phyloP scores from a whole-genome alignment of 2,329 filamentous ascomycete genomes.

The Torrubiella hemipterigena region DNA sequence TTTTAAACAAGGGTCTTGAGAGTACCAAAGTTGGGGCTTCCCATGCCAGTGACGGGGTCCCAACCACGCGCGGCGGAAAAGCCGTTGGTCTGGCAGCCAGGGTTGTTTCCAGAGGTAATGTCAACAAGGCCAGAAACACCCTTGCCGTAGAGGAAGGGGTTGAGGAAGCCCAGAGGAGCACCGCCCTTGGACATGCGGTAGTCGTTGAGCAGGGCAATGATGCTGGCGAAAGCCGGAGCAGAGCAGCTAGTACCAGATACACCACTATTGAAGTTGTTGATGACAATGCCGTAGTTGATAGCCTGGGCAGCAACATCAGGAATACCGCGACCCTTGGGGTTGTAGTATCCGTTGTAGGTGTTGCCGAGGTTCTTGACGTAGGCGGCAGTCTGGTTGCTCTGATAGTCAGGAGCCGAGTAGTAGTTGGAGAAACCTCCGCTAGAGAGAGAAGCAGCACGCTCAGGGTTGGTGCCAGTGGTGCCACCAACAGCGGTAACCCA shows the following conservation, averaged over 20 bases:
- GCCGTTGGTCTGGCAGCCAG: constrained; percentile 18
- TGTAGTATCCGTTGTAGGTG: constrained; percentile 16
- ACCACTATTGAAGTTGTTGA: constrained; percentile 1
- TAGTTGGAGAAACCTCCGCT: constrained; percentile 21
- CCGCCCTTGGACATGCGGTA: constrained; percentile 16
- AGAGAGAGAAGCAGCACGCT: background rate
- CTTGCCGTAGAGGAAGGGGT: constrained; percentile 23
- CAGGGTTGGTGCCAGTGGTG: background rate
- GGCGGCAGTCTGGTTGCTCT: constrained; percentile 11
- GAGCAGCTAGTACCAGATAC: constrained; percentile 10
- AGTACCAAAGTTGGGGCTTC: background rate
- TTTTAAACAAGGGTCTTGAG: background rate
- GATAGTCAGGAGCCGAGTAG: constrained; percentile 16
- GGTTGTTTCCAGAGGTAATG: constrained; percentile 23
- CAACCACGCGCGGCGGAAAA: constrained; percentile 1
- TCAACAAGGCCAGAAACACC: constrained; percentile 23
- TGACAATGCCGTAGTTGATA: constrained; percentile 29
- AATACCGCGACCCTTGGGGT: constrained; percentile 21
- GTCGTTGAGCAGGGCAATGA: constrained; percentile 12
- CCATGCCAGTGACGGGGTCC: constrained; percentile 1
- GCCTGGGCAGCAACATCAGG: constrained; percentile 30
- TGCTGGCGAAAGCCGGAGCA: constrained; percentile 10
- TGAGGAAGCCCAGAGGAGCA: constrained; percentile 25
- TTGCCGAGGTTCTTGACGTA: constrained; percentile 18
- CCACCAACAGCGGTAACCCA: constrained; percentile 3